Evolutionary conservation across 2,329 filamentous ascomycete species (phyloP).

Genomic region (Diaporthe capsici): DNA sequence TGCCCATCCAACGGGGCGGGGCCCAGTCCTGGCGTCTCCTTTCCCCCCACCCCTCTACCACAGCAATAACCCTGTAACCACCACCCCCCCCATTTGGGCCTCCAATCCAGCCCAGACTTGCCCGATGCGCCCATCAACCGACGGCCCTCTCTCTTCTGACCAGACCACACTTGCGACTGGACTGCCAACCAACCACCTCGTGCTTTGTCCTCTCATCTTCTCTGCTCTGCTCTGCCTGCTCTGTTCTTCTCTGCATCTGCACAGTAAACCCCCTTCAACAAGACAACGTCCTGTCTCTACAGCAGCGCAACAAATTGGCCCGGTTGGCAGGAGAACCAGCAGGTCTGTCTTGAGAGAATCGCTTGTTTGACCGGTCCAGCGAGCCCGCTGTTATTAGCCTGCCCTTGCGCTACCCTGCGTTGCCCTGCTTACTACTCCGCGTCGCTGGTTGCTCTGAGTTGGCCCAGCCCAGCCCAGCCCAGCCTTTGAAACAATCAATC

Average conservation of each 20-base stretch:
- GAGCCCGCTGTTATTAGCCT: conserved; percentile 10
- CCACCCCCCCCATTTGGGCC: background rate
- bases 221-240: background rate
- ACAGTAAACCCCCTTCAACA: background rate
- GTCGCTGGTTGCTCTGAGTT: conserved; percentile 6
- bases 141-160: conserved; percentile 16
- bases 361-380: conserved; percentile 1
- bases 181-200: conserved; percentile 21
- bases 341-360: background rate
- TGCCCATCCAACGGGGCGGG: conserved; percentile 14
- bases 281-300: conserved; percentile 13
- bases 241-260: background rate
- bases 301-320: background rate
- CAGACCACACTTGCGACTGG: conserved; percentile 26
- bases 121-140: conserved; percentile 16
- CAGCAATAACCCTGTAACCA: conserved; percentile 22
- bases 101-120: conserved; percentile 19
- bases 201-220: conserved; percentile 24
- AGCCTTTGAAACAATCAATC: conserved; percentile 34
- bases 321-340: conserved; percentile 15
- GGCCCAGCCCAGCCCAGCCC: conserved; percentile 26
- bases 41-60: conserved; percentile 13
- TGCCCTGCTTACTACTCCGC: conserved; percentile 11
- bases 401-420: background rate
- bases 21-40: conserved; percentile 7